Evolutionary conservation across 441 rosid species (phyloP).

Genomic region (Metrosideros polymorpha): DNA sequence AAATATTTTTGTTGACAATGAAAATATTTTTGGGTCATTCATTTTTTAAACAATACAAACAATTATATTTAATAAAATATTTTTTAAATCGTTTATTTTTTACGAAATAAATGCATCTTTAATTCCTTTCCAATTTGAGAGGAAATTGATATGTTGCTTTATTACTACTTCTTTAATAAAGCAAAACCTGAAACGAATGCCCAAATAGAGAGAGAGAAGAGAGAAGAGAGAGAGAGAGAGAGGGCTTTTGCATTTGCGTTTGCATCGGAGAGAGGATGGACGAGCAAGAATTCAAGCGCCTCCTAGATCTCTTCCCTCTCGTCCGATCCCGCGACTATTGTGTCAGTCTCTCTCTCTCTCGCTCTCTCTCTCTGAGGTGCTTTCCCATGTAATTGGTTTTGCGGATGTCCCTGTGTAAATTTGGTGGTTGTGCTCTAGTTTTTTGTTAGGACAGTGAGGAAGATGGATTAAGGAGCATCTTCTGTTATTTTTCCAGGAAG

Average conservation of each 20-base stretch:
- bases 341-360: constrained; percentile 20
- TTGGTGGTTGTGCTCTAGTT: background rate
- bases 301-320: constrained; percentile 74
- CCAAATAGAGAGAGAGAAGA: too few species aligned
- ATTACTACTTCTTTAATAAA: too few species aligned
- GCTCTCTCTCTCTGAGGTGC: background rate
- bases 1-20: too few species aligned
- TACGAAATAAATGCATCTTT: too few species aligned
- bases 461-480: background rate
- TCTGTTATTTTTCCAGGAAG: background rate
- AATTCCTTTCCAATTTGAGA: background rate
- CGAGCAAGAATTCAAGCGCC: constrained; percentile 65
- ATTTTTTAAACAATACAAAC: too few species aligned
- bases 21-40: too few species aligned
- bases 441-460: background rate
- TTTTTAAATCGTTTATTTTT: too few species aligned
- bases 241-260: background rate
- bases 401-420: background rate
- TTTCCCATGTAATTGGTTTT: background rate
- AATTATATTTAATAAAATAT: too few species aligned
- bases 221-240: background rate
- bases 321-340: constrained; percentile 64
- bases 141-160: background rate
- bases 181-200: too few species aligned
- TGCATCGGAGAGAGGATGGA: constrained; percentile 38